Base-by-base conservation (phyloP, 768 basidiomycete genomes). In the Sutorius australiensis region DNA sequence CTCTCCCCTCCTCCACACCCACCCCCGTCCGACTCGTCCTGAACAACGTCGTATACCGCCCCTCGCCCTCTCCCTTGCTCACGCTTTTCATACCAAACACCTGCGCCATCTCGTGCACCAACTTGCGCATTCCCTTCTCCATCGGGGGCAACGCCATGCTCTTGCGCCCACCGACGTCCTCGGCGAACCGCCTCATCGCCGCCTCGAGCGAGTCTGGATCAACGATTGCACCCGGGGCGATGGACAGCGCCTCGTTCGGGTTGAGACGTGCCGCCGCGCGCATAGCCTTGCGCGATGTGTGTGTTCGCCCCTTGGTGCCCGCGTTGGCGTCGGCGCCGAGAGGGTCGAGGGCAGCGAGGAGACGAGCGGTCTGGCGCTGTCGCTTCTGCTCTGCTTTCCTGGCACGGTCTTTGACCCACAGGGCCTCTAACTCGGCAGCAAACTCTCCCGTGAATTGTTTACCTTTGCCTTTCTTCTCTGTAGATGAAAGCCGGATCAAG, bases 361-460 rank as follows among this genome's bases (percentile, higher is more conserved):
- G 71, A 11, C 80, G 80, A 14, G 78, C 82, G 3, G 78, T 68
- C 1, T 74, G 78, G 0, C 92, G 84, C 14, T 78, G 74, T 2
- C 73, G 77, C 66, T 92, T 95, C 62, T 74, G 67, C 51, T 84
- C 83, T 0, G 91, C 91, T 66, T 97, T 98, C 73, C 84, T 87
- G 47, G 75, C 72, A 2, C 92, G 89, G 64, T 98, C 95, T 43
- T 79, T 79, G 41, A 82, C 80, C 92, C 92, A 97, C 53, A 83
- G 84, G 0, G 71, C 79, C 48, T 74, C 77, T 8, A 97, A 75
- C 6, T 83, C 77, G 2, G 72, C 61, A 0, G 89, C 81, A 11
- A 88, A 60, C 42, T 73, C 6, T 2, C 40, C 46, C 28, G n/a
- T 31, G 3, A 10, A 2, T 14, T 53, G 34, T 30, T 56, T 61